Conservation (phyloP, 2,329 filamentous ascomycete genomes). For the Magnaporthales sp. region DNA sequence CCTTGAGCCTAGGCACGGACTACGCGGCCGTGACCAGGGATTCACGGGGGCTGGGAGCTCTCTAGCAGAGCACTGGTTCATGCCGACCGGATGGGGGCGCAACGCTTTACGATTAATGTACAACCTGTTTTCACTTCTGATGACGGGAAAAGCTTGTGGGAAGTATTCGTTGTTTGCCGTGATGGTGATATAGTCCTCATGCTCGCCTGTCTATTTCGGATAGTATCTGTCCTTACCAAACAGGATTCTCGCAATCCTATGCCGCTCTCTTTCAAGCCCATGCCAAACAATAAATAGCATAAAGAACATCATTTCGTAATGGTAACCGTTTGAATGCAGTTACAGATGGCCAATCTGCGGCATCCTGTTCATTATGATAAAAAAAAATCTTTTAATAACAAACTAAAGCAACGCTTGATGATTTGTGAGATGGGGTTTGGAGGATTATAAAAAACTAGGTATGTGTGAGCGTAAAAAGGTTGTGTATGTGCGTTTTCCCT, state of each 20-base stretch:
- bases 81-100: not conserved
- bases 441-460: not conserved
- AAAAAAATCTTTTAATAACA: not conserved
- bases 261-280: not conserved
- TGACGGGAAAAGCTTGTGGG: not conserved
- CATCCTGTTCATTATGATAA: not conserved
- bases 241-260: not conserved
- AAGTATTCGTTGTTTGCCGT: not conserved
- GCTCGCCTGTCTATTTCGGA: not conserved
- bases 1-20: not conserved
- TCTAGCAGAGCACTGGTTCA: not conserved
- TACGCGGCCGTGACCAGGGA: not conserved
- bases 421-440: not conserved
- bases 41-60: not conserved
- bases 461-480: not conserved
- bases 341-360: not conserved
- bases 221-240: not conserved
- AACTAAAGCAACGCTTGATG: not conserved
- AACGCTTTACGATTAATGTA: constrained; percentile 5
- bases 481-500: not conserved
- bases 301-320: not conserved
- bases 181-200: not conserved
- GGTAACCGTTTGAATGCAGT: not conserved
- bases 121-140: not conserved
- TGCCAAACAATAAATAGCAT: not conserved